phyloP scores from a whole-genome alignment of 2,329 filamentous ascomycete species.

The Penicillium glabrum region DNA sequence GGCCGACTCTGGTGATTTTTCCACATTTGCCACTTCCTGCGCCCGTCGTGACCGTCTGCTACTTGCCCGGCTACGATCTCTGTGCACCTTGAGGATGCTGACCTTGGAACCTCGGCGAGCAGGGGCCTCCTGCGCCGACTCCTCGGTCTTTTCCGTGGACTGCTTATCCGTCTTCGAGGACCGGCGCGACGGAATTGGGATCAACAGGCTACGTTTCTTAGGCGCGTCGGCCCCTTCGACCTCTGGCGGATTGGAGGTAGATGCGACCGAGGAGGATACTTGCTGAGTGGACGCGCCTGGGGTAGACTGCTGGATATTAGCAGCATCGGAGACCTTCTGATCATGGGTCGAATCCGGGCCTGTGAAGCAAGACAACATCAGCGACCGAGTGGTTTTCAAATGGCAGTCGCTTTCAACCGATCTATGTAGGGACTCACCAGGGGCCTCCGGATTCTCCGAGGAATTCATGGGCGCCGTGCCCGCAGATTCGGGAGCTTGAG shows the following conservation, averaged over 20 bases:
- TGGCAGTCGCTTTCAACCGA: not conserved
- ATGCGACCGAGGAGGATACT: constrained; percentile 10
- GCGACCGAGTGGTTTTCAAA: not conserved
- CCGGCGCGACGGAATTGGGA: constrained; percentile 39
- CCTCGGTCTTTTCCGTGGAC: constrained; percentile 34
- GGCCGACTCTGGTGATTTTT: constrained; percentile 31
- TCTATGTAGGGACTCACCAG: constrained; percentile 25
- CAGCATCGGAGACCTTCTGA: constrained; percentile 22
- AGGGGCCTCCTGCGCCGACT: constrained; percentile 33
- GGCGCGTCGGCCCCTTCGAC: constrained; percentile 22
- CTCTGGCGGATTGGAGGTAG: constrained; percentile 10
- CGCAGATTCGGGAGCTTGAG: constrained; percentile 29
- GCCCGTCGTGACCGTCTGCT: constrained; percentile 43
- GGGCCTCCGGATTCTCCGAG: constrained; percentile 25
- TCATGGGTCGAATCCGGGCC: constrained; percentile 27
- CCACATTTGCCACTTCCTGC: constrained; percentile 32
- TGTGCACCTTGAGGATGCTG: constrained; percentile 62
- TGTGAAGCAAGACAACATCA: constrained; percentile 8
- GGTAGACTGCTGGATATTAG: constrained; percentile 21
- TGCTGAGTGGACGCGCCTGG: constrained; percentile 19
- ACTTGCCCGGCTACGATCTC: constrained; percentile 69
- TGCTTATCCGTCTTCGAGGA: constrained; percentile 40
- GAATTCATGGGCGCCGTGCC: constrained; percentile 37
- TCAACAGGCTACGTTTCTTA: constrained; percentile 39
- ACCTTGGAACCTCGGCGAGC: constrained; percentile 65